Base-by-base conservation (phyloP, 2,329 filamentous ascomycete genomes). In the Phaeomoniella chlamydospora region DNA sequence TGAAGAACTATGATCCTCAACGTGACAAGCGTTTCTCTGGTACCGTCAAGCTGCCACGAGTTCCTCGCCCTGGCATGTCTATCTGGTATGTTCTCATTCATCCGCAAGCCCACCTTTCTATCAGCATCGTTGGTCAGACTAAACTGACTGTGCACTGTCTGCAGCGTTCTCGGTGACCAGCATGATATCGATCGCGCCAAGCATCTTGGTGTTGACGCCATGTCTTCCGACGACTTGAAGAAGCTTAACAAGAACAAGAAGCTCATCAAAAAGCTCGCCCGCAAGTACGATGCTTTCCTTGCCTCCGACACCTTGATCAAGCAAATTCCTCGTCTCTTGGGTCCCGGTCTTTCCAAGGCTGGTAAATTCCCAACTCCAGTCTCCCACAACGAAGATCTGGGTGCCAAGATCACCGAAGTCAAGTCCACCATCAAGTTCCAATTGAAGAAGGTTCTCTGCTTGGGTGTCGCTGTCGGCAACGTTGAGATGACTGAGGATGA, bases 191-290 rank as follows among this genome's bases (percentile, higher is more conserved):
- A 98, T 67, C 87, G 90, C 77, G 88, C 90, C 62, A 98, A 98
- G 80, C 90, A 98, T 76, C 83, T 86, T 59, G 88, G 86, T 65
- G 77, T 96, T 54, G 90, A 98, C 62, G 86, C 88, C 71, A 96
- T 96, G 90, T 93, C 84, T 58, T 69, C 84, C 50, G 90, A 98
- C 58, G 90, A 98, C 69, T 72, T 98, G 71, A 98, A 98, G 84
- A 98, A 98, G 82, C 85, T 98, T 54, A 98, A 98, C 82, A 98
- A 98, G 85, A 98, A 98, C 85, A 96, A 98, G 84, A 98, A 98
- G 82, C 80, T 96, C 59, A 94, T 98, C 80, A 98, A 98, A 86
- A 98, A 98, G 82, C 83, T 98, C 51, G 90, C 90, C 48, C 86
- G 87, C 79, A 98, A 98, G 77, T 96, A 98, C 80, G 90, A 98